phyloP scores from a whole-genome alignment of 352 stramenopile species.

The Phytophthora podocarpi region DNA sequence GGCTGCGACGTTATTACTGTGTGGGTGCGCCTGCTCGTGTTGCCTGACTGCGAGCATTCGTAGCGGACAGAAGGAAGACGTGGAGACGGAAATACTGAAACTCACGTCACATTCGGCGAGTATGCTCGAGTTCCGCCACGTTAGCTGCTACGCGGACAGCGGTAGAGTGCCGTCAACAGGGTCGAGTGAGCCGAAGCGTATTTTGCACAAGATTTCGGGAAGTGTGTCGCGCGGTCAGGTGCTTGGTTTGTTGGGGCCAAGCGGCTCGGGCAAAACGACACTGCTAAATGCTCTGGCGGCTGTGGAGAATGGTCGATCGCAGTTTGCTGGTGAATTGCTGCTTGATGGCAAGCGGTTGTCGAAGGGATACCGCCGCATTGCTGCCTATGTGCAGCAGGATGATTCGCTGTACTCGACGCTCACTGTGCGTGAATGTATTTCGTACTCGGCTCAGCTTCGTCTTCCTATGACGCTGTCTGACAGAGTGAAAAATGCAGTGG shows the following conservation, averaged over 20 bases:
- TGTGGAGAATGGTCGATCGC: slow-evolving; percentile 66
- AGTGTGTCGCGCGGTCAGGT: slow-evolving; percentile 61
- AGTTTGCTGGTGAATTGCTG: slow-evolving; percentile 58
- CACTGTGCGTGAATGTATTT: slow-evolving; percentile 84
- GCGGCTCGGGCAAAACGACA: slow-evolving; percentile 85
- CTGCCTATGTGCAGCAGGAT: slow-evolving; percentile 90
- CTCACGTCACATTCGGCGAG: slow-evolving; percentile 46
- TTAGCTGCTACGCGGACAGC: slow-evolving; percentile 54
- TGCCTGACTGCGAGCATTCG: slow-evolving; percentile 21
- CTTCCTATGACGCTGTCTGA: slow-evolving; percentile 56
- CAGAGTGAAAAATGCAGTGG: slow-evolving; percentile 66
- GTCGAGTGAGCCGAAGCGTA: slow-evolving; percentile 32
- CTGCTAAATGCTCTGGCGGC: slow-evolving; percentile 78
- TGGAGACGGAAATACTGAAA: slow-evolving; percentile 55
- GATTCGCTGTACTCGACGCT: slow-evolving; percentile 83
- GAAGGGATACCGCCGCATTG: slow-evolving; percentile 70
- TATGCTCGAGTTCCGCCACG: slow-evolving; percentile 57
- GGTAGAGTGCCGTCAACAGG: background rate
- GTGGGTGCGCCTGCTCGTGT: slow-evolving; percentile 19
- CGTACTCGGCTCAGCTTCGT: slow-evolving; percentile 81
- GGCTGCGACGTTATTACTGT: slow-evolving; percentile 18
- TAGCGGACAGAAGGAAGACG: slow-evolving; percentile 14
- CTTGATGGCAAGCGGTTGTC: slow-evolving; percentile 65
- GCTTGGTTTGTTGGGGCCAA: slow-evolving; percentile 74
- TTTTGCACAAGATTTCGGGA: slow-evolving; percentile 69